Evolutionary conservation across 129 eudicot genomes (phyloP), one percentile per base, ranked within the genome.

Genomic region (Lactuca saligna): DNA sequence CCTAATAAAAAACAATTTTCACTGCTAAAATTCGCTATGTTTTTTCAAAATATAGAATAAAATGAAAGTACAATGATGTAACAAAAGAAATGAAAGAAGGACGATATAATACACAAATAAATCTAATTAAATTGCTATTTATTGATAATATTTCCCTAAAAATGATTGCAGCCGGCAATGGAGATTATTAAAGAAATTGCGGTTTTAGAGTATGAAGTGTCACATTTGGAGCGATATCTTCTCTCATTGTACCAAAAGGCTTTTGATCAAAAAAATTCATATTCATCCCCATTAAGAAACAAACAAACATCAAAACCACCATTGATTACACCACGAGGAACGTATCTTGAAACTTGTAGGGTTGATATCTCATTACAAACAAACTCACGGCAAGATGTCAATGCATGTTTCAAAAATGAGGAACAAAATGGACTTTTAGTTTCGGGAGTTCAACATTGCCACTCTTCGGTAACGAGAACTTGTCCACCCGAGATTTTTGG

Each of bases 191-290:
- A 70, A 78, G 95, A 90, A 76, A 90, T 90, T 53, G 77, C 95
- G 14, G 84, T 87, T 15, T 63, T 90, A 76, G 95, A 90, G 81
- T 73, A 82, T 37, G 95, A 90, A 82, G 97, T 90, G 53, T 77
- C 79, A 68, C 87, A 87, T 75, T 79, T 90, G 87, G 97, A 90
- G 78, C 97, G 85, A 39, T 81, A 90, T 77, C 97, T 90, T 85
- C 91, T 90, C 65, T 87, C 97, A 3, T 70, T 87, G 20, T 90
- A 90, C 74, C 80, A 95, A 51, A 82, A 87, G 76, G 87, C 95
- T 57, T 90, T 84, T 75, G 88, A 84, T 81, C 88, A 84, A 74
- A 87, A 81, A 71, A 25, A 63, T 32, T 82, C 91, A 38, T 76
- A 86, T 62, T 29, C 78, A 57, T 84, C 95, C 64, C 87, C 93